Conservation (phyloP, 2,329 filamentous ascomycete species). For the Grosmannia huntii region DNA sequence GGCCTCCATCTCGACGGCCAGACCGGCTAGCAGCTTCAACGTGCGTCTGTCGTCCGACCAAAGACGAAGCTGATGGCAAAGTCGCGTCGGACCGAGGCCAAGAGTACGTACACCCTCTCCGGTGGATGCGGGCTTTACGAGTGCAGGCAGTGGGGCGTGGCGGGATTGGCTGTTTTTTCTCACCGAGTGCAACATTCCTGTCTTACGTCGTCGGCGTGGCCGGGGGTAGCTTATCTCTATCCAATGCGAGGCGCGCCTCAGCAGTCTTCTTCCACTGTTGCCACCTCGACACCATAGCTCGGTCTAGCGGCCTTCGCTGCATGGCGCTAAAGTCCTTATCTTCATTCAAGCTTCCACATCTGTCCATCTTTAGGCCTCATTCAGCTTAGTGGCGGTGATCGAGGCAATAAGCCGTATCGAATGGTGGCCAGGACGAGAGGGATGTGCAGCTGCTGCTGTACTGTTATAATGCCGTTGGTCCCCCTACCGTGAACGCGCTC, state of each 20-base stretch:
- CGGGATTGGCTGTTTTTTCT: too few species aligned
- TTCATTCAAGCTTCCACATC: not conserved
- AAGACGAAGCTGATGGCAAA: too few species aligned
- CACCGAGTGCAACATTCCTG: too few species aligned
- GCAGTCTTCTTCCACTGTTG: not conserved
- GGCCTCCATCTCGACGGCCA: too few species aligned
- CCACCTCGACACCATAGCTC: not conserved
- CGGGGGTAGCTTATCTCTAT: not conserved
- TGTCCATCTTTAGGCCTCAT: not conserved
- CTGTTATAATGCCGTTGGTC: not conserved
- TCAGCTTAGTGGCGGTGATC: not conserved
- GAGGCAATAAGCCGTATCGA: not conserved
- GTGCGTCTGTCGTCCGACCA: too few species aligned
- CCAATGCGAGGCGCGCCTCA: not conserved
- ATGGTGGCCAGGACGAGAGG: not conserved
- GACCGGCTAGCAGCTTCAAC: too few species aligned
- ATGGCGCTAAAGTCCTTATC: not conserved
- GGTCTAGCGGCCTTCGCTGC: not conserved
- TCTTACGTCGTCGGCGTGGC: not conserved
- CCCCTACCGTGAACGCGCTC: not conserved
- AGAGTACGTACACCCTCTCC: too few species aligned
- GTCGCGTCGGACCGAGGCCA: too few species aligned
- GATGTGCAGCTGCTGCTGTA: not conserved
- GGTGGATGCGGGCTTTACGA: too few species aligned
- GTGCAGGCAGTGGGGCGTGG: too few species aligned